Percentiles rank a stretch among this genome's conserved stretches.
These are phyloP conservation scores for Cyclostephanos invisitatus DNA, from an alignment of 108 stramenopile genomes.

Conservation along the genomic window DNA sequence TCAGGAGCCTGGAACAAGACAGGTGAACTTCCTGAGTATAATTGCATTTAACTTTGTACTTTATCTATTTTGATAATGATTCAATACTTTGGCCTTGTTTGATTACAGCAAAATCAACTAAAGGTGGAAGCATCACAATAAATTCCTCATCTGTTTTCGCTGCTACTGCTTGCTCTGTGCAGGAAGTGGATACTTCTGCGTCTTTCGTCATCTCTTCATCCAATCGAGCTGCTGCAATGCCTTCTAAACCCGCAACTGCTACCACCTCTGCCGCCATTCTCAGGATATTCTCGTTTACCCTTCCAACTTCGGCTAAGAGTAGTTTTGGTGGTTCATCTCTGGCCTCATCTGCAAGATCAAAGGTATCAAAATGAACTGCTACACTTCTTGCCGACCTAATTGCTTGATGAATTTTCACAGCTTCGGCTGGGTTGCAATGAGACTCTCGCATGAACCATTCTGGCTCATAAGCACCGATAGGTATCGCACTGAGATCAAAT, in stretches of 20 bases:
- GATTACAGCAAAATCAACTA: constrained; percentile 50
- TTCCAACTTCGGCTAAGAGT: constrained; percentile 38
- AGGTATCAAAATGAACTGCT: constrained; percentile 93
- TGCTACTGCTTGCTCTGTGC: not conserved
- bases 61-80: constrained; percentile 27
- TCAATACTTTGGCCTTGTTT: constrained; percentile 42
- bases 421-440: constrained; percentile 88
- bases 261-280: constrained; percentile 39
- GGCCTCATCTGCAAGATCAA: constrained; percentile 80
- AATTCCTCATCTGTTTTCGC: constrained; percentile 15
- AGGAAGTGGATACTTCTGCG: not conserved
- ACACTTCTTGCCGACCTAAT: constrained; percentile 62
- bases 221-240: constrained; percentile 14
- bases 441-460: constrained; percentile 83
- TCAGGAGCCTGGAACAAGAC: too few relatives aligned
- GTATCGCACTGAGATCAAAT: constrained; percentile 87
- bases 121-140: constrained; percentile 34
- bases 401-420: constrained; percentile 79
- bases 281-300: constrained; percentile 35
- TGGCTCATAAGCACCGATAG: constrained; percentile 95
- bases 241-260: constrained; percentile 34
- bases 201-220: not conserved
- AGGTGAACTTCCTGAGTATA: too few relatives aligned
- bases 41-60: too few relatives aligned
- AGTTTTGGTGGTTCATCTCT: constrained; percentile 63